Base-by-base conservation (phyloP, 2,329 filamentous ascomycete species). In the Ascochyta lentis region DNA sequence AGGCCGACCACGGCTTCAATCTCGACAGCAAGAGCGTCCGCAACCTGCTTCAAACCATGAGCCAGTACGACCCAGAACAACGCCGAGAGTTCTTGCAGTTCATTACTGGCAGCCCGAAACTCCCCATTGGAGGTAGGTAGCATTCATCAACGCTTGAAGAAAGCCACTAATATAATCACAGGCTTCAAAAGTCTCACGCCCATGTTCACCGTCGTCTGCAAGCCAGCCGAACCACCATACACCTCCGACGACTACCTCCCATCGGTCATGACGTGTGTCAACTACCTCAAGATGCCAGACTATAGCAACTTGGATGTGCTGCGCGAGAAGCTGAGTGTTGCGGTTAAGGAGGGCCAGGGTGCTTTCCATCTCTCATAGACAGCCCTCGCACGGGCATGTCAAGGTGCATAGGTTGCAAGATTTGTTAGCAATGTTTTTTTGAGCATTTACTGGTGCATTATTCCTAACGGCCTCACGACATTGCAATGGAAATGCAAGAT, bases 221-320 rank as follows among this genome's bases (percentile, higher is more conserved):
- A 97, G 77, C 94, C 94, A n/a, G 96, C 91, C 76, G 95, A 99
- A 72, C 87, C 92, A 15, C 95, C 95, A 1, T 95, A 93, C 75
- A 89, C 89, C 3, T 94, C 94, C 4, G 95, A 99, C 71, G 95
- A 99, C 79, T 99, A 98, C 70, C 84, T 99, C n/a, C 95, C 96
- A 12, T 98, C 93, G 74, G 96, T 99, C 75, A 99, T 99, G 96
- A 99, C 96, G 10, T 99, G 96, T 75, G 95, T 96, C 77, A 99
- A 99, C 77, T 99, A 99, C 75, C 86, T 99, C 69, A 99, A 99
- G 79, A 84, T 99, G 71, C 95, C 95, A 19, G 92, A 99, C 77
- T 99, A 99, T 78, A 94, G 88, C 64, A 87, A 81, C 65, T 79
- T 96, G 59, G 85, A 91, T 1, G 83, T 89, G 47, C 86, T 99